phyloP scores from a whole-genome alignment of 1,284 basidiomycete genomes.

The Leccinum glutinopallens region DNA sequence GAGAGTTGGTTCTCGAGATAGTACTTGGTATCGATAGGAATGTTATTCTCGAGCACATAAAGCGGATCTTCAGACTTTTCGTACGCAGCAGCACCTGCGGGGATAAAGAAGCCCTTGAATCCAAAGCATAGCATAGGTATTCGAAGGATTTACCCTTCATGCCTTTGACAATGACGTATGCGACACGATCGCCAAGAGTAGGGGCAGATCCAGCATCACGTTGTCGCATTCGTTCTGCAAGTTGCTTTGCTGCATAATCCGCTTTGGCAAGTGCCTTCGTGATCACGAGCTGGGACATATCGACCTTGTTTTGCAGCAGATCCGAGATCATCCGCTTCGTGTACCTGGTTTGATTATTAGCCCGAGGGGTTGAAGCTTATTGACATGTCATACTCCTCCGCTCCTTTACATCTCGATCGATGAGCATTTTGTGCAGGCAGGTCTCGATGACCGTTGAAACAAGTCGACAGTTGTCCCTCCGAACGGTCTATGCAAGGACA shows the following conservation, averaged over 20 bases:
- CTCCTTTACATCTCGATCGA: constrained; percentile 89
- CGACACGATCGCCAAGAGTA: constrained; percentile 91
- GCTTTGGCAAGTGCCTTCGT: constrained; percentile 93
- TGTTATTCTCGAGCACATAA: constrained; percentile 94
- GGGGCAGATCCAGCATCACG: constrained; percentile 96
- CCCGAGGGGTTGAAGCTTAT: constrained; percentile 7
- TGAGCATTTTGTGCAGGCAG: constrained; percentile 94
- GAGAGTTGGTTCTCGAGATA: constrained; percentile 96
- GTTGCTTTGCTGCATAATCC: constrained; percentile 88
- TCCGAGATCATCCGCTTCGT: constrained; percentile 92
- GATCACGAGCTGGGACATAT: constrained; percentile 98
- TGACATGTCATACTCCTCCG: constrained; percentile 71
- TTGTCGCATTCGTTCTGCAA: constrained; percentile 92
- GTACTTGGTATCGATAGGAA: constrained; percentile 96
- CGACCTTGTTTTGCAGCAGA: constrained; percentile 91
- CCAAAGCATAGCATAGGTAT: background rate
- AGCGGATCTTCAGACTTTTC: constrained; percentile 97
- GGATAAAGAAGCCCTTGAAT: background rate
- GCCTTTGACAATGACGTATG: constrained; percentile 96
- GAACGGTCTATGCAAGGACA: constrained; percentile 73
- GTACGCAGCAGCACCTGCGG: constrained; percentile 88
- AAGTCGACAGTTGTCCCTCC: constrained; percentile 93
- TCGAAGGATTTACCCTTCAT: constrained; percentile 67
- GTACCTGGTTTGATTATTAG: constrained; percentile 58
- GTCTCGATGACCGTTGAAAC: constrained; percentile 97